Percentiles rank a stretch among this genome's conserved stretches.
These are phyloP conservation scores for Candida nanaspora DNA, from an alignment of 805 yeast genomes.

Conservation along the genomic window DNA sequence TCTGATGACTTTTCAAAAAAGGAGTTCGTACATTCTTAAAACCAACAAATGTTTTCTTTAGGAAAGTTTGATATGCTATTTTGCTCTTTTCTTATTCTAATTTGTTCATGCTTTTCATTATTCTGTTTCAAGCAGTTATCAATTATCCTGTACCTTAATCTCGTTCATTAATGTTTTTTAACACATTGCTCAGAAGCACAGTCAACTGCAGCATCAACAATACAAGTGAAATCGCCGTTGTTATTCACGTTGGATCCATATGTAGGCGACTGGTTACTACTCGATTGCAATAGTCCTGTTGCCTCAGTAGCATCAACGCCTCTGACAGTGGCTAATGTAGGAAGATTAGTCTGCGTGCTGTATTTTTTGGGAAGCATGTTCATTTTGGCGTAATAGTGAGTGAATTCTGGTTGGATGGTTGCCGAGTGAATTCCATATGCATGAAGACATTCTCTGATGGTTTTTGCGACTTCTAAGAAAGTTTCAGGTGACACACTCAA, in stretches of 20 bases:
- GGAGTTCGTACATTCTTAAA: too few relatives aligned
- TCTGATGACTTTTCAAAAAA: too few relatives aligned
- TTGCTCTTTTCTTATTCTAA: too few relatives aligned
- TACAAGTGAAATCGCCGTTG: slow-evolving; percentile 25
- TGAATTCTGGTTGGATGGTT: slow-evolving; percentile 94
- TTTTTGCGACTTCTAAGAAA: slow-evolving; percentile 64
- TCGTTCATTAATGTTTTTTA: too few relatives aligned
- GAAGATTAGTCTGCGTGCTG: slow-evolving; percentile 14
- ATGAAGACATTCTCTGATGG: slow-evolving; percentile 73
- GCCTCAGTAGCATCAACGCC: background rate
- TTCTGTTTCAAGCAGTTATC: too few relatives aligned
- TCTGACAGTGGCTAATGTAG: background rate
- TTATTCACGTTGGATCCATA: background rate
- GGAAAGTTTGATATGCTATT: too few relatives aligned
- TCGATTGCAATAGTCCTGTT: background rate
- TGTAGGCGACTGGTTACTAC: background rate
- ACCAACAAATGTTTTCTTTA: too few relatives aligned
- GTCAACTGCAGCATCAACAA: slow-evolving; percentile 45
- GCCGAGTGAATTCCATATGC: slow-evolving; percentile 85
- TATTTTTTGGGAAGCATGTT: slow-evolving; percentile 23
- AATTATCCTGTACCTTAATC: too few relatives aligned
- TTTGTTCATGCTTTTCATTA: too few relatives aligned
- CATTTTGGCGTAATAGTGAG: slow-evolving; percentile 23
- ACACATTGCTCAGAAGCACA: slow-evolving; percentile 43
- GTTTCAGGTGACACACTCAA: slow-evolving; percentile 56